Evolutionary conservation across 2,329 filamentous ascomycete species (phyloP).

Genomic region (Stemphylium lycopersici): DNA sequence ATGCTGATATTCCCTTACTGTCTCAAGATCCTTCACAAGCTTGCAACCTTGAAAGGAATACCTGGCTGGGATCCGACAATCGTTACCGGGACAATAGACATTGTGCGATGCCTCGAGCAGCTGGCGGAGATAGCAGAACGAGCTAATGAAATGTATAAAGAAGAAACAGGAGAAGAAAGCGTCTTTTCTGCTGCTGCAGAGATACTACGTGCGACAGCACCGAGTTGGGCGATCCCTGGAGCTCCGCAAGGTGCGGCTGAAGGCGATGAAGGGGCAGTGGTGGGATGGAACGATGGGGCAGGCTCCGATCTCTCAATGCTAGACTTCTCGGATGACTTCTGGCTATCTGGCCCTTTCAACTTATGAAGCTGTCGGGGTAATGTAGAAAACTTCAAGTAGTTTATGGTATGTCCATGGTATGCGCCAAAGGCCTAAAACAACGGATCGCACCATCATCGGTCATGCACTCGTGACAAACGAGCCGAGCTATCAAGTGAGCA

Average conservation of each 20-base stretch:
- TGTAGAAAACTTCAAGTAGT: no score
- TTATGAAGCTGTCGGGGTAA: no score
- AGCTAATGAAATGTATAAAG: conserved; percentile 11
- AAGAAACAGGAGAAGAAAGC: conserved; percentile 23
- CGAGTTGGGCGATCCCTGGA: conserved; percentile 14
- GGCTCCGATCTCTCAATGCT: conserved; percentile 11
- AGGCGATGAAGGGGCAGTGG: neutral
- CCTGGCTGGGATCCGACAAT: conserved; percentile 21
- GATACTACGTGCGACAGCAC: conserved; percentile 16
- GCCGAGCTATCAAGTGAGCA: no score
- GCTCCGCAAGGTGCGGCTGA: neutral
- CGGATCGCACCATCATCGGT: no score
- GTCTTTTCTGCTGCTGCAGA: conserved; percentile 21
- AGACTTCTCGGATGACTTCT: conserved; percentile 28
- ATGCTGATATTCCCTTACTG: conserved; percentile 23
- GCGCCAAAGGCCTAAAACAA: no score
- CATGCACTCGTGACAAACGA: no score
- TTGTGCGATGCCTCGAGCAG: conserved; percentile 14
- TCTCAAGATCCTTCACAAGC: conserved; percentile 18
- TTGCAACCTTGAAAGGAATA: conserved; percentile 16
- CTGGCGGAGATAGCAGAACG: conserved; percentile 14
- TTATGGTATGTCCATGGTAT: no score
- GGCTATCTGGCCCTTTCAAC: conserved; percentile 16
- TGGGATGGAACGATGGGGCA: neutral
- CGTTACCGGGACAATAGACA: conserved; percentile 14